phyloP scores from a whole-genome alignment of 2,329 filamentous ascomycete genomes.

The Teratosphaeria pseudoeucalypti region DNA sequence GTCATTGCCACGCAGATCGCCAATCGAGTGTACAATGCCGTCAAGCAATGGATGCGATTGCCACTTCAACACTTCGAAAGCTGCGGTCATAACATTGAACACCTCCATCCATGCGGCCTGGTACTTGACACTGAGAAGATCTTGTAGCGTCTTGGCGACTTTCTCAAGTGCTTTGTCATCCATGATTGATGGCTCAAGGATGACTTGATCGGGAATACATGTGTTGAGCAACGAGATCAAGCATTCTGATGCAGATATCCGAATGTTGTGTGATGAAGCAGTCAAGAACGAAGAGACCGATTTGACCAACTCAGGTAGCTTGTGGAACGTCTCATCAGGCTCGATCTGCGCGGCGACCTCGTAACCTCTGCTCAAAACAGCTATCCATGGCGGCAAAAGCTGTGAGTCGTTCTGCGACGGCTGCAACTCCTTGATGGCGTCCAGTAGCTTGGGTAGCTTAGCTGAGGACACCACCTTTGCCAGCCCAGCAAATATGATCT shows the following conservation, averaged over 20 bases:
- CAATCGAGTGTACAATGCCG: conserved; percentile 66
- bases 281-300: conserved; percentile 73
- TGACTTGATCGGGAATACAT: conserved; percentile 71
- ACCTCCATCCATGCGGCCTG: conserved; percentile 92
- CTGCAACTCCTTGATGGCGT: conserved; percentile 84
- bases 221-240: conserved; percentile 86
- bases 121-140: conserved; percentile 78
- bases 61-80: conserved; percentile 84
- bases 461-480: conserved; percentile 74
- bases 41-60: conserved; percentile 67
- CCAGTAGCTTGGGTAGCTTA: conserved; percentile 79
- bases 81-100: conserved; percentile 75
- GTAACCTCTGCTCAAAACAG: conserved; percentile 86
- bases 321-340: conserved; percentile 83
- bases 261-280: conserved; percentile 83
- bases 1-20: conserved; percentile 77
- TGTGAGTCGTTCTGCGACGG: conserved; percentile 90
- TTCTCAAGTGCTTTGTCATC: conserved; percentile 85
- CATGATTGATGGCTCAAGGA: conserved; percentile 81
- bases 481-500: conserved; percentile 92
- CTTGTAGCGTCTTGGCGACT: conserved; percentile 60
- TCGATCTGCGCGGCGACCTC: conserved; percentile 84
- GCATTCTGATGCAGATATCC: conserved; percentile 88
- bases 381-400: conserved; percentile 90
- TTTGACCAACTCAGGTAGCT: conserved; percentile 73